Evolutionary conservation across 768 basidiomycete genomes (phyloP), one percentile per base, ranked within the genome.

Genomic region (Xerocomellus amylosporus): DNA sequence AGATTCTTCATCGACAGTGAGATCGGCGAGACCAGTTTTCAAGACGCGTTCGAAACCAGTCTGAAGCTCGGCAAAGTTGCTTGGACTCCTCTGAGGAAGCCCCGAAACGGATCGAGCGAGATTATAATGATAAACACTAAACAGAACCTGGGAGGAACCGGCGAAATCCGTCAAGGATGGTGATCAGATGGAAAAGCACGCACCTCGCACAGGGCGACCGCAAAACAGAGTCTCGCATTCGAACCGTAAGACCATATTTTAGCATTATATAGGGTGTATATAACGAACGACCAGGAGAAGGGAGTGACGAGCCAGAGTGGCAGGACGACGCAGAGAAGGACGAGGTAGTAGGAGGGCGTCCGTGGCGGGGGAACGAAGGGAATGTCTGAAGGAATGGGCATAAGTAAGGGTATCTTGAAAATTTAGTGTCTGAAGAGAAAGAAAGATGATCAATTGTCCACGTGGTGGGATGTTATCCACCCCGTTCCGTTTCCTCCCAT

Each of bases 291-390:
- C 89, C 90, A 92, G 20, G 86, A 79, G 22, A 84, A 61, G 10
- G 88, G 85, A 8, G 81, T 72, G 34, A 80, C 65, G 6, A 80
- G 79, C 80, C 87, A 88, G 51, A 90, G 58, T 8, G 90, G 88
- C 5, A 80, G 61, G 53, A 90, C 79, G 51, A 80, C 61, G 44
- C 77, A 56, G 54, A 85, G 53, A 34, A 90, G 72, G 56, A 82
- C 84, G 49, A 81, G 24, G 58, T 85, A 88, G 64, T 83, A 91
- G 8, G 79, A 81, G 39, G 70, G 57, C 30, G 74, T 60, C 50
- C 82, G 79, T 40, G 65, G 59, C 10, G 75, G 77, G 2, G 64
- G 63, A 4, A 62, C 68, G 48, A 65, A 65, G 38, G 75, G 77
- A 61, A 81, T 76, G 30, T 72, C 65, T 56, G 49, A 26, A n/a